These are phyloP conservation scores for Cydonia oblonga DNA, from an alignment of 331 rosid species.

Conservation along the genomic window DNA sequence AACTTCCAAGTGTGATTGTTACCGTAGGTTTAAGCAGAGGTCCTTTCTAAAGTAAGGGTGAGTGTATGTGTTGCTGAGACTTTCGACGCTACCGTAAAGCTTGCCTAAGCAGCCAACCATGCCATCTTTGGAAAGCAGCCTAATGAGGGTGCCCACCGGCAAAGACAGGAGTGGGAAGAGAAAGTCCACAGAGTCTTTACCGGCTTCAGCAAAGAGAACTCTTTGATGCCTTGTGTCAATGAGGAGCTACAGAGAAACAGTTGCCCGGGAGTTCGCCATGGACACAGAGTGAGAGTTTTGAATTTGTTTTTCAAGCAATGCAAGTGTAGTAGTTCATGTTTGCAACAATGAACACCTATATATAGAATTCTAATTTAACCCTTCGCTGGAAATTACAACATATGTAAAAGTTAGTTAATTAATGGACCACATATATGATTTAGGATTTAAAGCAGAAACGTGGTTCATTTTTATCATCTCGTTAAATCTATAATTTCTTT, in stretches of 20 bases:
- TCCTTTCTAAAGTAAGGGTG: slow-evolving; percentile 3
- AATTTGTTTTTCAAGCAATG: too few relatives aligned
- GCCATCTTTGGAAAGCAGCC: background rate
- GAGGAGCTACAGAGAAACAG: slow-evolving; percentile 11
- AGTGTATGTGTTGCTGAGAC: slow-evolving; percentile 6
- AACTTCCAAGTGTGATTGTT: too few relatives aligned
- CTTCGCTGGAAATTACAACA: too few relatives aligned
- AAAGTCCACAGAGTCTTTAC: slow-evolving; percentile 18
- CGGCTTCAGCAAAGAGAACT: slow-evolving; percentile 21
- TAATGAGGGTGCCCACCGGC: slow-evolving; percentile 10
- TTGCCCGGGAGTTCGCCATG: background rate
- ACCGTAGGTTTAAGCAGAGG: background rate
- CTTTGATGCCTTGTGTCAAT: background rate
- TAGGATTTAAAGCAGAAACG: too few relatives aligned
- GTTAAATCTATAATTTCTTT: too few relatives aligned
- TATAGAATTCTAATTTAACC: too few relatives aligned
- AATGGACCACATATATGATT: too few relatives aligned
- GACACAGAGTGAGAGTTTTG: too few relatives aligned
- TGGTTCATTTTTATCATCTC: too few relatives aligned
- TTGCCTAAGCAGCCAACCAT: slow-evolving; percentile 9
- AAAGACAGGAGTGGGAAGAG: slow-evolving; percentile 12
- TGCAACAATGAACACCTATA: too few relatives aligned
- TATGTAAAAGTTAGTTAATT: too few relatives aligned
- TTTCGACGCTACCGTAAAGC: slow-evolving; percentile 20
- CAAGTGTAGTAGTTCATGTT: too few relatives aligned